Evolutionary conservation across 2,329 filamentous ascomycete genomes (phyloP).

Genomic region (Ascochyta rabiei): DNA sequence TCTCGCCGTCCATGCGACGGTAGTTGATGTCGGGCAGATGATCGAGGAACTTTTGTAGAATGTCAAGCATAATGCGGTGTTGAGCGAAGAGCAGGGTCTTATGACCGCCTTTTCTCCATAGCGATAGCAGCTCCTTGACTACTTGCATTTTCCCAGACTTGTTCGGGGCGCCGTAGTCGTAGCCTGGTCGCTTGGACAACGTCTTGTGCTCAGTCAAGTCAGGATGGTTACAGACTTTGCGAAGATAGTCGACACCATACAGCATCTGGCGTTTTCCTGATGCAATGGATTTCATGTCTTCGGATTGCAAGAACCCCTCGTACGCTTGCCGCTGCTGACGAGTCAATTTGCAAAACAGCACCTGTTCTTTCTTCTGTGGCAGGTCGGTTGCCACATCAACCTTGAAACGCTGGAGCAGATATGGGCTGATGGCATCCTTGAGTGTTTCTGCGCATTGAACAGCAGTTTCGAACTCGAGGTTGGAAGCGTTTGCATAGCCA

Average conservation of each 20-base stretch:
- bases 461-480: constrained; percentile 91
- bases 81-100: constrained; percentile 94
- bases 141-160: constrained; percentile 97
- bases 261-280: constrained; percentile 77
- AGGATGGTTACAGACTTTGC: constrained; percentile 98
- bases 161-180: constrained; percentile 76
- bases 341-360: constrained; percentile 93
- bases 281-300: constrained; percentile 84
- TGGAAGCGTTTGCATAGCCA: constrained; percentile 93
- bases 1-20: constrained; percentile 91
- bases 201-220: constrained; percentile 77
- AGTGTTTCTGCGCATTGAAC: constrained; percentile 92
- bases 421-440: constrained; percentile 92
- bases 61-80: constrained; percentile 92
- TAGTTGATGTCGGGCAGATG: constrained; percentile 74
- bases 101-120: constrained; percentile 92
- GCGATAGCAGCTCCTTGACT: constrained; percentile 80
- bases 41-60: constrained; percentile 81
- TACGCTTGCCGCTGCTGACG: constrained; percentile 80
- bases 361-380: constrained; percentile 94
- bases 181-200: constrained; percentile 64
- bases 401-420: constrained; percentile 90
- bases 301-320: constrained; percentile 77
- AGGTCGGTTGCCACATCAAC: constrained; percentile 91
- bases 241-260: constrained; percentile 87